Base-by-base conservation (phyloP, 2,329 filamentous ascomycete species). In the Alternaria viburni region DNA sequence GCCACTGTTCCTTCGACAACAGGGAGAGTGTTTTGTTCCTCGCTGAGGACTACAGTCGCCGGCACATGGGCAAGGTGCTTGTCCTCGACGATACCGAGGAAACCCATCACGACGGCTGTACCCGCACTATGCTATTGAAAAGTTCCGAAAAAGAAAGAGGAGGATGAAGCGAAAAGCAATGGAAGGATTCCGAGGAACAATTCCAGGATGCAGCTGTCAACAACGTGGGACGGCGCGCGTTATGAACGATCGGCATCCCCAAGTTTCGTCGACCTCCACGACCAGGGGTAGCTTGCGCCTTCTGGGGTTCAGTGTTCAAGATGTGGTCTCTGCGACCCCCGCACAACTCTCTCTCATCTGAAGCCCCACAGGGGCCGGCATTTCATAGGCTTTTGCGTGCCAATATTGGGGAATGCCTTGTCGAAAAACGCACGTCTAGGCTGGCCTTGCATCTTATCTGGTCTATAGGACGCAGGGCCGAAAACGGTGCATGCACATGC, bases 1-100 rank as follows among this genome's bases (percentile, higher is more conserved):
- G 66, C 60, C 11, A 68, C 67, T 13, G 57, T 57, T 6, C 54
- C 64, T 19, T 61, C 56, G 13, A 56, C 13, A 9, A 45, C 32
- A 11, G 44, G 44, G 8, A 62, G 50, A 19, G 60, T 49, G 47
- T 68, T 52, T 15, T 73, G 54, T 45, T 74, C 65, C 54, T 76
- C 76, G 21, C 69, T 74, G 21, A 78, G 64, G 15, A 76, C 64
- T n/a, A 78, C 75, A 4, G 75, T 78, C 19, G 74, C 76, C 10
- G 76, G 76, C 6, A 78, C 76, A 72, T 78, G 75, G 10, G 72
- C 59, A 28, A 78, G 70, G 41, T 77, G 71, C 50, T 74, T 71
- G 61, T 78, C 74, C 63, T 78, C 76, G 26, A 75, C 55, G 21
- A 78, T 69, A 44, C 75, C 75, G 26, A 78, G 74, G 56, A 78